phyloP scores from a whole-genome alignment of 306 rosid genomes.

The Cicer pinnatifidum region DNA sequence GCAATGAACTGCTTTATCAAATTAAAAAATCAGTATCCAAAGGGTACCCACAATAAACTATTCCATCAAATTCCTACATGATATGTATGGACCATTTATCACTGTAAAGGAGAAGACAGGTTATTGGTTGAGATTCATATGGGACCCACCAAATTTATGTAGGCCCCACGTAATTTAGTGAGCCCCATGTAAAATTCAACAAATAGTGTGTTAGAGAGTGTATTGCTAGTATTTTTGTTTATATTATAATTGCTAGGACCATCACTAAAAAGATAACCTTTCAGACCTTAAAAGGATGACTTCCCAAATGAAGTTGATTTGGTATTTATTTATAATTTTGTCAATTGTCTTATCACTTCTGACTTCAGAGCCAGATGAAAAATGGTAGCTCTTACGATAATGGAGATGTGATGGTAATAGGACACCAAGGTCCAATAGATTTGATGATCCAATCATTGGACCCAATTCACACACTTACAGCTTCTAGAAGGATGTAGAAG shows the following conservation, averaged over 20 bases:
- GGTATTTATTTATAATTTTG: neutral
- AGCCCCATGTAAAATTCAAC: no score
- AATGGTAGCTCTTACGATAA: neutral
- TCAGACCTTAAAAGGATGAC: constrained; percentile 16
- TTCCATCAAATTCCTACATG: constrained; percentile 27
- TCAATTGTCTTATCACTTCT: constrained; percentile 4
- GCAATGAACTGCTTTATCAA: constrained; percentile 23
- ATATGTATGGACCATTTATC: constrained; percentile 24
- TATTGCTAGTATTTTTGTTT: no score
- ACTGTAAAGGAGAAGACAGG: constrained; percentile 11
- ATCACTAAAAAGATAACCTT: constrained; percentile 3
- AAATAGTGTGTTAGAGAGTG: no score
- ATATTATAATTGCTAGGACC: constrained; percentile 8
- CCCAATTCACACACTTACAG: no score
- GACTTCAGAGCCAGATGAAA: constrained; percentile 1
- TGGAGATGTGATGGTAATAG: neutral
- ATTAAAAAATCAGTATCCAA: constrained; percentile 28
- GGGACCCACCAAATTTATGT: no score
- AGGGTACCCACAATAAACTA: constrained; percentile 16
- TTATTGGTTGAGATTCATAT: neutral
- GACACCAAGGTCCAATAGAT: no score
- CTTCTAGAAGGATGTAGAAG: no score
- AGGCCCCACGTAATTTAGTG: no score
- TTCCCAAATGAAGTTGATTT: neutral
- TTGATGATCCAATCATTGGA: no score